Percentiles rank a stretch among this genome's conserved stretches.
phyloP scores from a whole-genome alignment of 768 basidiomycete genomes.

The Kwoniella mangroviensis region DNA sequence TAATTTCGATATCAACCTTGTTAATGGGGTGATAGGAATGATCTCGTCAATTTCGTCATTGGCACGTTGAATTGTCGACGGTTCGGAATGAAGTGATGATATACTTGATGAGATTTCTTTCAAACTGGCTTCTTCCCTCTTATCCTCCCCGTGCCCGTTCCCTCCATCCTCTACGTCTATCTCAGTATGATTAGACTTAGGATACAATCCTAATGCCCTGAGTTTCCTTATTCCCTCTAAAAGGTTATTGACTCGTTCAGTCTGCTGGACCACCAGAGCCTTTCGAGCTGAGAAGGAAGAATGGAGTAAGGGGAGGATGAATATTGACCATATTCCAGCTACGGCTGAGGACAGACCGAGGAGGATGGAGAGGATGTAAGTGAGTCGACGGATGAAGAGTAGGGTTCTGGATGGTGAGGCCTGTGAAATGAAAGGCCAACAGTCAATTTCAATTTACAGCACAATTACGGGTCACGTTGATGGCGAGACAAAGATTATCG shows the following conservation, averaged over 20 bases:
- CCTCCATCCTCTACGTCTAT: too few relatives aligned
- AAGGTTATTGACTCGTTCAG: constrained; percentile 20
- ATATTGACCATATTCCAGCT: constrained; percentile 43
- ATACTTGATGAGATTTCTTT: constrained; percentile 28
- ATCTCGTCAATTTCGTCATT: not conserved
- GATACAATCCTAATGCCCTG: constrained; percentile 22
- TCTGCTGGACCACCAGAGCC: constrained; percentile 49
- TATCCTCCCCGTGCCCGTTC: too few relatives aligned
- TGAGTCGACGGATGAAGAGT: constrained; percentile 38
- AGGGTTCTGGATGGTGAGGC: constrained; percentile 10
- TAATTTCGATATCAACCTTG: constrained; percentile 15
- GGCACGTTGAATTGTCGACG: not conserved
- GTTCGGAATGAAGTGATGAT: not conserved
- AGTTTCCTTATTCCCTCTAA: constrained; percentile 30
- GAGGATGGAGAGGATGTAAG: constrained; percentile 46
- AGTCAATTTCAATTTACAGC: too few relatives aligned
- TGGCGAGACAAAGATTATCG: not conserved
- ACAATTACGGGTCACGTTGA: too few relatives aligned
- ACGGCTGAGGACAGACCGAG: constrained; percentile 41
- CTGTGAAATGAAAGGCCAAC: not conserved
- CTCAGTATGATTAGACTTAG: not conserved
- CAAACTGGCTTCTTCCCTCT: constrained; percentile 15
- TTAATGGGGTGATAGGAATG: constrained; percentile 5
- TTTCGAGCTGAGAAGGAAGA: constrained; percentile 53
- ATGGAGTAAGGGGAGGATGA: constrained; percentile 53